phyloP scores from a whole-genome alignment of 129 eudicot species.

The Artemisia tridentata region DNA sequence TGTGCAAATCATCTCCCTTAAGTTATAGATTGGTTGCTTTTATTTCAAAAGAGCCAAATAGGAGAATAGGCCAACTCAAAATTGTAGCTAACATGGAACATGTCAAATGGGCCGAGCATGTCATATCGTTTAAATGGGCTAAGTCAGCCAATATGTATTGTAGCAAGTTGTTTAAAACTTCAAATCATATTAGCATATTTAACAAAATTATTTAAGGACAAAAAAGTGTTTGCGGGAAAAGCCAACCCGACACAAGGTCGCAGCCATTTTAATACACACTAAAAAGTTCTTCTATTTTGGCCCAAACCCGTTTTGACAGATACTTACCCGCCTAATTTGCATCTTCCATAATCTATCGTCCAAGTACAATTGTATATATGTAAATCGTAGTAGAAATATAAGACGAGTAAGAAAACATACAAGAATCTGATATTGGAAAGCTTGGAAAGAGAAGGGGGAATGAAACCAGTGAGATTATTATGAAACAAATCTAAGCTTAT shows the following conservation, averaged over 20 bases:
- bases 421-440: constrained; percentile 44
- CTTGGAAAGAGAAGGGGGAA: constrained; percentile 55
- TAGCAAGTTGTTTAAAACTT: no score
- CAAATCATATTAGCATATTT: no score
- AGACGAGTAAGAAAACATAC: constrained; percentile 24
- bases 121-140: not conserved
- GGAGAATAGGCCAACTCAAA: no score
- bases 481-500: constrained; percentile 63
- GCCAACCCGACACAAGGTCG: no score
- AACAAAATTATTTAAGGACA: no score
- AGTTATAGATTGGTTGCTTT: not conserved
- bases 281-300: no score
- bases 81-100: not conserved
- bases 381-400: not conserved
- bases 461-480: constrained; percentile 62
- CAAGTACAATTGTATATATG: not conserved
- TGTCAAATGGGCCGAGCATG: not conserved
- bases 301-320: no score
- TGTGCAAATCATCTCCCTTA: no score
- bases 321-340: no score
- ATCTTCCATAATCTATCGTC: not conserved
- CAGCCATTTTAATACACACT: no score
- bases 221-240: no score
- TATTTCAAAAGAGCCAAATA: not conserved
- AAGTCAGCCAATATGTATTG: no score